phyloP scores from a whole-genome alignment of 2,329 filamentous ascomycete genomes.

The Pezicula neosporulosa region DNA sequence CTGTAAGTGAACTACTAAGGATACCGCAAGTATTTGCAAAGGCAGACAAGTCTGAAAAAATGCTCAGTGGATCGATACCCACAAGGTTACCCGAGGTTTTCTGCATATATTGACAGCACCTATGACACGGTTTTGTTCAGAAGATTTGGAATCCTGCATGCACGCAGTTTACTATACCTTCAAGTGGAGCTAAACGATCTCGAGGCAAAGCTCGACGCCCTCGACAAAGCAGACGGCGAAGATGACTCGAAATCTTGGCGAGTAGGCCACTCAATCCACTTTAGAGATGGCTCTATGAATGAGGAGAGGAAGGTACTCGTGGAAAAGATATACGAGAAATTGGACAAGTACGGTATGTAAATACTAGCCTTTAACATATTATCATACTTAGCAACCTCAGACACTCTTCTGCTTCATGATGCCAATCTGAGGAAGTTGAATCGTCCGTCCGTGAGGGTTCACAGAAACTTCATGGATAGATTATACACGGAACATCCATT shows the following conservation, averaged over 20 bases:
- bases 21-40: too few relatives aligned
- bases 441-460: too few relatives aligned
- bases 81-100: constrained; percentile 31
- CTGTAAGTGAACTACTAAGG: too few relatives aligned
- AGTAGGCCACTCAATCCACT: constrained; percentile 1
- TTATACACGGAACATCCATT: too few relatives aligned
- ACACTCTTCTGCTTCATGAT: too few relatives aligned
- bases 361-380: too few relatives aligned
- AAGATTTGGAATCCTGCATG: constrained; percentile 33
- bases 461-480: too few relatives aligned
- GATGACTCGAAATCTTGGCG: not conserved
- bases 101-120: constrained; percentile 33
- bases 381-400: too few relatives aligned
- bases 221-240: not conserved
- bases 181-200: constrained; percentile 5
- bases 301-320: constrained; percentile 5
- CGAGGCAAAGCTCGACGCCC: not conserved
- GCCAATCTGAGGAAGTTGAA: too few relatives aligned
- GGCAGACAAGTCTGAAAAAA: too few relatives aligned
- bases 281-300: not conserved
- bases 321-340: constrained; percentile 4
- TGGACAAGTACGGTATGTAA: too few relatives aligned
- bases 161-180: constrained; percentile 23
- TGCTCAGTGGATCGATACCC: constrained; percentile 1
- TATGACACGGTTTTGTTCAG: constrained; percentile 34